Base-by-base conservation (phyloP, 2,329 filamentous ascomycete genomes). In the Cytospora paraplurivora region DNA sequence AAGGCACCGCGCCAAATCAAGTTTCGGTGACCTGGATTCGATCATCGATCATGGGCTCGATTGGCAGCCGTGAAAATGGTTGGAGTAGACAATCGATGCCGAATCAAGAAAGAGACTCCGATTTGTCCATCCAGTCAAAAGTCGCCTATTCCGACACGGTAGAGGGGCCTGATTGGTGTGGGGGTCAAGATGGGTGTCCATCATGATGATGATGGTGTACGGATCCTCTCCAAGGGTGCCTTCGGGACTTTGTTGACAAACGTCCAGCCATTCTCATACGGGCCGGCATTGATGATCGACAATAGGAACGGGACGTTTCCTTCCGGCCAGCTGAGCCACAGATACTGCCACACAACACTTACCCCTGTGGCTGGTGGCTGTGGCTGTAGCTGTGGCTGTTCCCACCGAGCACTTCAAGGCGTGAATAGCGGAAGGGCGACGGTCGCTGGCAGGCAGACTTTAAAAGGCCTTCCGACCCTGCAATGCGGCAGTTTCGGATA, bases 1-100 rank as follows among this genome's bases (percentile, higher is more conserved):
- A 47, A n/a, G 21, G 44, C 38, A 41, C 34, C 21, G 57, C 44
- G 34, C 44, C 59, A 62, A 64, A 64, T 62, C 62, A 62, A 59
- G 62, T 61, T 64, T 55, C 17, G n/a, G 15, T 15, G 47, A 13
- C 19, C 34, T 19, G n/a, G 21, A 34, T 32, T 47, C 51, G 41
- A 61, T 61, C 58, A n/a, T 55, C 51, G 51, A 55, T 49, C 32
- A 10, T n/a, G 12, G 32, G 33, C 32, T 38, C 38, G 38, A 21
- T 61, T 60, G 58, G n/a, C 8, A n/a, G n/a, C 27, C 27, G 27
- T 32, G 35, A 49, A 17, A 44, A 27, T 32, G 37, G n/a, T 32
- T 13, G 50, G 11, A 3, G n/a, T 19, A 47, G 44, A 15, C 13
- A 49, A 37, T 37, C 38, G 35, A 47, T 60, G 38, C 58, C 58